A percentile compares a stretch with the other conserved stretches of the same genome.
These are phyloP conservation scores for Venturia pyrina DNA, from an alignment of 2,329 filamentous ascomycete genomes.

Conservation along the genomic window DNA sequence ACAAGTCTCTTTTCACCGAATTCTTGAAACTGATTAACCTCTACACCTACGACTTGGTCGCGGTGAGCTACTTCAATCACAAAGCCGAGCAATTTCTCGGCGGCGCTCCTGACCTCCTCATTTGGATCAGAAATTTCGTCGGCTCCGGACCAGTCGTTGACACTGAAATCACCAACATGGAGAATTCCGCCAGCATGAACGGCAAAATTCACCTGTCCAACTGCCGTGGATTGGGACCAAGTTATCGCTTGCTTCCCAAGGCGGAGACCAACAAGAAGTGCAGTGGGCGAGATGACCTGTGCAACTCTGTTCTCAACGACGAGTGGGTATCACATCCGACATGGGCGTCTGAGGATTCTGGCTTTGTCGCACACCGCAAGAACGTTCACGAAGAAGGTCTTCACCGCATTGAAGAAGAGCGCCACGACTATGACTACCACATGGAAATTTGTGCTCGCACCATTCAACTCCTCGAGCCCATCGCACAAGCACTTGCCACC, in stretches of 20 bases:
- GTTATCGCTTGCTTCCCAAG: constrained; percentile 86
- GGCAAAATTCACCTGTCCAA: constrained; percentile 89
- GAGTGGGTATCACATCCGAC: constrained; percentile 98
- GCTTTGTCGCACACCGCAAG: constrained; percentile 95
- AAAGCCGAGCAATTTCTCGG: constrained; percentile 81
- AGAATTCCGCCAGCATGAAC: constrained; percentile 61
- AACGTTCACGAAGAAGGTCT: constrained; percentile 90
- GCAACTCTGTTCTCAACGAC: constrained; percentile 86
- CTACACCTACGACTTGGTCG: constrained; percentile 86
- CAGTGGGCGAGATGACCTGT: constrained; percentile 89
- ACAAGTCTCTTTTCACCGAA: constrained; percentile 86
- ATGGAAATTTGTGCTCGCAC: constrained; percentile 93
- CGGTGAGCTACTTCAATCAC: constrained; percentile 70
- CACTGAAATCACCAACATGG: constrained; percentile 64
- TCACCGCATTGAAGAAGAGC: constrained; percentile 93
- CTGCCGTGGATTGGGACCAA: constrained; percentile 89
- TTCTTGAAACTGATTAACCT: constrained; percentile 96
- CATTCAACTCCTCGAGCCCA: constrained; percentile 89
- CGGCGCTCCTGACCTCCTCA: constrained; percentile 78
- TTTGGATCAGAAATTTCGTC: constrained; percentile 78
- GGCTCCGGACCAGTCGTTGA: constrained; percentile 55
- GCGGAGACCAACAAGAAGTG: constrained; percentile 85
- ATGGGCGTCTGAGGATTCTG: constrained; percentile 96
- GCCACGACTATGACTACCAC: constrained; percentile 97
- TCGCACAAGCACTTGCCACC: constrained; percentile 53